phyloP scores from a whole-genome alignment of 2,329 filamentous ascomycete genomes.

The Fusarium sp. region DNA sequence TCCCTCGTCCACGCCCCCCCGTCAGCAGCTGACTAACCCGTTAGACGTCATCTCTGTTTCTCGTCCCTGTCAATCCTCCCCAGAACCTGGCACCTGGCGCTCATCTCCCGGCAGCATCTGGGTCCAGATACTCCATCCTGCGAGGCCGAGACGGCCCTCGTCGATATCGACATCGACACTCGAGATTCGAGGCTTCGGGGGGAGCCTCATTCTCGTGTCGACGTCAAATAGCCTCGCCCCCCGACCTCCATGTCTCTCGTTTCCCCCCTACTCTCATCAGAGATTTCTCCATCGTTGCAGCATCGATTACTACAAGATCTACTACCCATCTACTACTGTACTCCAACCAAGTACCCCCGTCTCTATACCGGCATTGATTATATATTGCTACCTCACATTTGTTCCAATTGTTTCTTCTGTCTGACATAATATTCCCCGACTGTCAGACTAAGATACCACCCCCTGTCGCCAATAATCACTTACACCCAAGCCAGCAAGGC shows the following conservation, averaged over 20 bases:
- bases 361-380: constrained; percentile 6
- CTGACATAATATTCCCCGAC: constrained; percentile 5
- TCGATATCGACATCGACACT: constrained; percentile 28
- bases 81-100: constrained; percentile 27
- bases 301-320: constrained; percentile 16
- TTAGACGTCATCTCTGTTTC: constrained; percentile 39
- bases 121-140: constrained; percentile 16
- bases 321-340: not conserved
- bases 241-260: constrained; percentile 32
- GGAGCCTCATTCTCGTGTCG: constrained; percentile 25
- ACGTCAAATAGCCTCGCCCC: constrained; percentile 38
- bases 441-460: not conserved
- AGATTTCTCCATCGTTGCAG: not conserved
- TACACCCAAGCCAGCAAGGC: constrained; percentile 19
- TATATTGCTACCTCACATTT: not conserved
- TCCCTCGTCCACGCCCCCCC: constrained; percentile 3
- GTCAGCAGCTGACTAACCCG: constrained; percentile 48
- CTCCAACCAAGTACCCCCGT: not conserved
- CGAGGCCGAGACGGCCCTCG: constrained; percentile 27
- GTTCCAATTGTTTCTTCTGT: not conserved
- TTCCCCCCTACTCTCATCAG: constrained; percentile 10
- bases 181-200: constrained; percentile 30
- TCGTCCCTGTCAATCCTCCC: constrained; percentile 40
- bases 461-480: constrained; percentile 8
- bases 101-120: constrained; percentile 32